Conservation (phyloP, 2,329 filamentous ascomycete genomes). For the Reticulascus tulasneorum region DNA sequence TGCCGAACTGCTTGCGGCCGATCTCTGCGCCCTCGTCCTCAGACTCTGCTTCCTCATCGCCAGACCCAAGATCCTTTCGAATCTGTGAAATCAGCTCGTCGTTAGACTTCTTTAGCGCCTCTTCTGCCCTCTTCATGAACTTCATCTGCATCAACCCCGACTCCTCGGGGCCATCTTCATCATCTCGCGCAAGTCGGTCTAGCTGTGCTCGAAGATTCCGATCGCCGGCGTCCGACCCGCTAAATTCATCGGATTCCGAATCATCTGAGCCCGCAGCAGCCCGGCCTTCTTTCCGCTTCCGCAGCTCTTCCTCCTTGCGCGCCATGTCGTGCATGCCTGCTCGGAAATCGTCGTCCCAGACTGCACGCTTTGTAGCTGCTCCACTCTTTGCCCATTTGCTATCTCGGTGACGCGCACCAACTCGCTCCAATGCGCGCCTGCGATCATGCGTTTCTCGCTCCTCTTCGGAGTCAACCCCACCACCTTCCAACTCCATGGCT, state of each 20-base stretch:
- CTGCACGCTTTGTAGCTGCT: slow-evolving; percentile 72
- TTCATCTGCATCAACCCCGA: slow-evolving; percentile 78
- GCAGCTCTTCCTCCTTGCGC: slow-evolving; percentile 75
- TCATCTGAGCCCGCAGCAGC: slow-evolving; percentile 37
- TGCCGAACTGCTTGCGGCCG: slow-evolving; percentile 68
- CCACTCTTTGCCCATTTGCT: slow-evolving; percentile 90
- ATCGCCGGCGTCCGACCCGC: slow-evolving; percentile 42
- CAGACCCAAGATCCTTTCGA: slow-evolving; percentile 66
- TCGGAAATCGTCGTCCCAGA: slow-evolving; percentile 86
- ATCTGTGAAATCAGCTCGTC: slow-evolving; percentile 71
- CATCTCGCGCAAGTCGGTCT: slow-evolving; percentile 38
- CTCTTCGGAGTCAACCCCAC: slow-evolving; percentile 60
- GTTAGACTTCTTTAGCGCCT: slow-evolving; percentile 71
- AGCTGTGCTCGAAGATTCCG: slow-evolving; percentile 36
- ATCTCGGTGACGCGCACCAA: slow-evolving; percentile 79
- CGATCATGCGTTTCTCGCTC: slow-evolving; percentile 66
- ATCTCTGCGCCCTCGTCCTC: slow-evolving; percentile 54
- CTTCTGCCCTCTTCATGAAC: slow-evolving; percentile 91
- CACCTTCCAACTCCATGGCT: slow-evolving; percentile 51
- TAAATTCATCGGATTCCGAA: slow-evolving; percentile 54
- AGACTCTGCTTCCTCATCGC: slow-evolving; percentile 45
- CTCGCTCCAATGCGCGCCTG: slow-evolving; percentile 74
- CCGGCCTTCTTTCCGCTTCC: slow-evolving; percentile 73
- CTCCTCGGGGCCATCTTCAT: slow-evolving; percentile 48
- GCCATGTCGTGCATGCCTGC: slow-evolving; percentile 77